These are phyloP conservation scores for Colletotrichum eremochloae DNA, from an alignment of 2,329 filamentous ascomycete genomes.

Conservation along the genomic window DNA sequence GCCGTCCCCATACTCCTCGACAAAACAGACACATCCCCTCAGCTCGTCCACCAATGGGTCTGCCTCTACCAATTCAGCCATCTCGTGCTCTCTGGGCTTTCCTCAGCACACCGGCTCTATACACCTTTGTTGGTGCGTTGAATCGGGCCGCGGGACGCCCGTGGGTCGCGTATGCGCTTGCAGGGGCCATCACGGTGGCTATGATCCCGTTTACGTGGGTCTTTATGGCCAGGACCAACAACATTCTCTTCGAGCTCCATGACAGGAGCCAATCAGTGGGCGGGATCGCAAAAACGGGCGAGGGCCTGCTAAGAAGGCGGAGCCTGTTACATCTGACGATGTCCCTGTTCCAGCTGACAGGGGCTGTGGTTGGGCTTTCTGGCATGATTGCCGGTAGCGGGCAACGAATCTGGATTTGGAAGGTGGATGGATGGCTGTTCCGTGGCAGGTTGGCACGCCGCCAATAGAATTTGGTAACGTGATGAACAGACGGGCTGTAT, in stretches of 20 bases:
- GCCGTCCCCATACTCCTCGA: neutral
- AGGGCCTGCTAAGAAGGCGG: neutral
- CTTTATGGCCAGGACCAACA: neutral
- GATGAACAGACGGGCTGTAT: neutral
- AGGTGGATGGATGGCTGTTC: neutral
- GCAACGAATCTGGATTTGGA: neutral
- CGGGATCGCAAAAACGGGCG: neutral
- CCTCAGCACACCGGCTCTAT: neutral
- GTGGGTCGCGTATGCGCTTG: no score
- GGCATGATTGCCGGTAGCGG: neutral
- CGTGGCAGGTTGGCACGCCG: neutral
- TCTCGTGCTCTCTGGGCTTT: no score
- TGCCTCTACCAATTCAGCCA: neutral
- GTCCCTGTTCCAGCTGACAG: conserved; percentile 8
- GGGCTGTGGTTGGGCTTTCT: conserved; percentile 7
- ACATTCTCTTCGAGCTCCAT: neutral
- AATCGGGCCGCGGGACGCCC: no score
- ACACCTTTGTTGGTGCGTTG: neutral
- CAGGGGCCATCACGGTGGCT: no score
- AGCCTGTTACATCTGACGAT: conserved; percentile 1
- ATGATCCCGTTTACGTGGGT: neutral
- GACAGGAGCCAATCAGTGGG: neutral
- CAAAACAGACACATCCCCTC: neutral
- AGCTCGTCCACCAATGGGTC: neutral
- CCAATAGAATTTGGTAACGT: neutral